Conservation (phyloP, 2,329 filamentous ascomycete species). For the Cercospora sp. region DNA sequence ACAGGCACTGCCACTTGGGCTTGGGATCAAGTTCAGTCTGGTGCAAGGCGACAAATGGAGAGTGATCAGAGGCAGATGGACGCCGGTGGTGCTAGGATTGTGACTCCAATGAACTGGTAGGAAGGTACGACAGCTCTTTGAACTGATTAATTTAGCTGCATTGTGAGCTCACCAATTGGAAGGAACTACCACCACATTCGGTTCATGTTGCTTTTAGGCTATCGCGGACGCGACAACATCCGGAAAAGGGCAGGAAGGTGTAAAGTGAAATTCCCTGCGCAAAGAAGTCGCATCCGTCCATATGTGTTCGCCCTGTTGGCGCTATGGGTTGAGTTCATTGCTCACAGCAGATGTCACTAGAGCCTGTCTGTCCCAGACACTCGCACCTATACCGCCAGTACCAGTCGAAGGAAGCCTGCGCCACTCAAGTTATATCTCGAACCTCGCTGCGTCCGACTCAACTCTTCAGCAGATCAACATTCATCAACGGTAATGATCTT, state of each 20-base stretch:
- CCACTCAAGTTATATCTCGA: too few relatives aligned
- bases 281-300: too few relatives aligned
- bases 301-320: too few relatives aligned
- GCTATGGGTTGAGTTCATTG: neutral
- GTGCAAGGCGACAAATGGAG: neutral
- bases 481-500: too few relatives aligned
- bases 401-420: too few relatives aligned
- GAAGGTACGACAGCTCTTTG: neutral
- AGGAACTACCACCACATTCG: neutral
- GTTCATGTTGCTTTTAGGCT: neutral
- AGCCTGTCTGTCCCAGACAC: neutral
- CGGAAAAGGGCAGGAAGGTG: too few relatives aligned
- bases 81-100: neutral
- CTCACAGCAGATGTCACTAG: neutral
- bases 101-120: neutral
- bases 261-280: too few relatives aligned
- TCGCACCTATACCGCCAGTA: too few relatives aligned
- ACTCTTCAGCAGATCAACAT: too few relatives aligned
- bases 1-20: neutral
- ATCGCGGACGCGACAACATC: neutral
- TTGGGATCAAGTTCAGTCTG: neutral
- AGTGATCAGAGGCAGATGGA: neutral
- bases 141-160: neutral
- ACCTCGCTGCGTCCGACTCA: too few relatives aligned
- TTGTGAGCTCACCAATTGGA: neutral